Evolutionary conservation across 2,329 filamentous ascomycete genomes (phyloP).

Genomic region (Pseudocercospora crystallina): DNA sequence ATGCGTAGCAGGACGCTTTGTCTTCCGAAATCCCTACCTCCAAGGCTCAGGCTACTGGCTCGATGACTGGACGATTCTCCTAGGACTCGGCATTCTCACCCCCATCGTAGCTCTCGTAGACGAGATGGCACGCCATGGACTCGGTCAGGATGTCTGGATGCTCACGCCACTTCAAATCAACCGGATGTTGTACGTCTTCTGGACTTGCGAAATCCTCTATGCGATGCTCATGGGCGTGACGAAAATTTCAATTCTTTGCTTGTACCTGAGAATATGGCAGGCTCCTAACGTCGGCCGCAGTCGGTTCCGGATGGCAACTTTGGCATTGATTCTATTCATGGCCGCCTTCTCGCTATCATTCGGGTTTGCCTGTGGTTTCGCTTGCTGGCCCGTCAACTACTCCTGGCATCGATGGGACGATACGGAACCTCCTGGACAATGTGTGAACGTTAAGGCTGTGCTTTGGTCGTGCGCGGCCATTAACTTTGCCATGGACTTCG

Average conservation of each 20-base stretch:
- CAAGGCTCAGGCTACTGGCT: slow-evolving; percentile 1
- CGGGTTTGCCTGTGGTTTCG: background rate
- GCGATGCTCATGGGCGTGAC: slow-evolving; percentile 1
- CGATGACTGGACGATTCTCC: slow-evolving; percentile 4
- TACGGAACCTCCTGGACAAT: background rate
- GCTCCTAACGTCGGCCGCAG: background rate
- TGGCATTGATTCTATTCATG: background rate
- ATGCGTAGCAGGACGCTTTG: background rate
- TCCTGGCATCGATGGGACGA: slow-evolving; percentile 2
- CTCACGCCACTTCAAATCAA: background rate
- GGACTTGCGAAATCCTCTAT: slow-evolving; percentile 3
- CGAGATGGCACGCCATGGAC: slow-evolving; percentile 1
- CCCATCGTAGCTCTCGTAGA: slow-evolving; percentile 1
- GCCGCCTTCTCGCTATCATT: background rate
- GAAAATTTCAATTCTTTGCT: slow-evolving; percentile 4
- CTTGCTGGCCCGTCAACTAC: background rate
- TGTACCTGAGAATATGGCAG: slow-evolving; percentile 9
- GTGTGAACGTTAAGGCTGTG: background rate
- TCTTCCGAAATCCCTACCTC: background rate
- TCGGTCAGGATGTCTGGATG: slow-evolving; percentile 8
- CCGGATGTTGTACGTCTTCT: slow-evolving; percentile 4
- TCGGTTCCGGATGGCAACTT: background rate
- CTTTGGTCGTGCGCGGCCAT: background rate
- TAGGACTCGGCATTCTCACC: background rate
- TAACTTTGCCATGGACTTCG: slow-evolving; percentile 5